Evolutionary conservation across 2,329 filamentous ascomycete genomes (phyloP).

Genomic region (Fusarium anthophilum): DNA sequence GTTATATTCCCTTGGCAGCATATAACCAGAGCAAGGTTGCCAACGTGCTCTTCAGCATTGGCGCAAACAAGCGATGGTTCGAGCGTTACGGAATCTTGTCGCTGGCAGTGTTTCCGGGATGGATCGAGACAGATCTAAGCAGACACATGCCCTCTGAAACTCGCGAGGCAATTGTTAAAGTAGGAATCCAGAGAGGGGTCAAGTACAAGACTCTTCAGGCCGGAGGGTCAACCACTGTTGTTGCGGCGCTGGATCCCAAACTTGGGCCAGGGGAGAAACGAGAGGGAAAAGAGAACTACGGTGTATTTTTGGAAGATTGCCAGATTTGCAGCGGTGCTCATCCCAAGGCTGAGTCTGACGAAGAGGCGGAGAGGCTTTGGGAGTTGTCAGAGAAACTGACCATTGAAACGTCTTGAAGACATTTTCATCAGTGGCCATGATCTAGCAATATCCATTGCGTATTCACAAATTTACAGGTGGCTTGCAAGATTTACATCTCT

Average conservation of each 20-base stretch:
- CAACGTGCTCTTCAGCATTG: not conserved
- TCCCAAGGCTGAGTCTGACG: not conserved
- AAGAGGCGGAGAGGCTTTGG: not conserved
- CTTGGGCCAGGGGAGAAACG: not conserved
- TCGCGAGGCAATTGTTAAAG: not conserved
- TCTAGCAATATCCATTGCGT: fast-evolving
- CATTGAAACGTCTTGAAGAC: not conserved
- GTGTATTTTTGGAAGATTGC: not conserved
- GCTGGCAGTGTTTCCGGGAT: not conserved
- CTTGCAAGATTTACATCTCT: not conserved
- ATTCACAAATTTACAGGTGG: fast-evolving
- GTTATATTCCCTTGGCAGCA: not conserved
- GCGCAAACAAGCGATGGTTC: not conserved
- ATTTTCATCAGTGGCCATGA: not conserved
- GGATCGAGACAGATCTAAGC: not conserved
- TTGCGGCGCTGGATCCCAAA: not conserved
- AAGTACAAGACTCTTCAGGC: not conserved
- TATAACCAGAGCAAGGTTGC: not conserved
- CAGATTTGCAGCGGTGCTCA: not conserved
- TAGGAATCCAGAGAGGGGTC: not conserved
- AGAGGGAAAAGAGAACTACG: not conserved
- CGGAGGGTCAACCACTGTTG: not conserved
- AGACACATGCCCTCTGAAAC: not conserved
- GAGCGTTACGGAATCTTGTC: not conserved
- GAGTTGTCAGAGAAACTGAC: not conserved